These are phyloP conservation scores for Bretschneidera sinensis DNA, from an alignment of 345 rosid genomes.

Conservation along the genomic window DNA sequence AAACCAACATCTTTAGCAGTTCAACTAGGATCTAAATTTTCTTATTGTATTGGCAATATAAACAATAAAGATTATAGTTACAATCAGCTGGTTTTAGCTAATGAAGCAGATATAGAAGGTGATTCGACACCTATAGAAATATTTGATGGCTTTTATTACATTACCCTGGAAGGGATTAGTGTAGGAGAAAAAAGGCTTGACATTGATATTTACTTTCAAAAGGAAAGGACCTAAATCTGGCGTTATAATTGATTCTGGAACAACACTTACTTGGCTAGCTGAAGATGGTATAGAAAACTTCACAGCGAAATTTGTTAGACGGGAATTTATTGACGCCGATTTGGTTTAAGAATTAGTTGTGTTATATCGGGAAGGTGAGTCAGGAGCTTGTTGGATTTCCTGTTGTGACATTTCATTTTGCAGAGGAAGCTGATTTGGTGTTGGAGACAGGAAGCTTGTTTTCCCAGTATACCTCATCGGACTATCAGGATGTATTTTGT, in stretches of 20 bases:
- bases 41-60: constrained; percentile 49
- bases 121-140: constrained; percentile 42
- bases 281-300: too few species aligned
- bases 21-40: constrained; percentile 48
- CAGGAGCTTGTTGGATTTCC: constrained; percentile 54
- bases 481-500: constrained; percentile 35
- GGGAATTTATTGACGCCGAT: too few species aligned
- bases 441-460: constrained; percentile 46
- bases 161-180: constrained; percentile 48
- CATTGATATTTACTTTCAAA: constrained; percentile 27
- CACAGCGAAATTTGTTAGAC: too few species aligned
- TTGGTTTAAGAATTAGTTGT: constrained; percentile 30
- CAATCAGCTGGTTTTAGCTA: constrained; percentile 43
- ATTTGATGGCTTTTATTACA: constrained; percentile 27
- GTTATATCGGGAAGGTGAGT: constrained; percentile 35
- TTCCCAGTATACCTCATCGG: constrained; percentile 21
- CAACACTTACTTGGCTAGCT: too few species aligned
- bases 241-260: too few species aligned
- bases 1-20: constrained; percentile 31
- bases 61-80: constrained; percentile 32
- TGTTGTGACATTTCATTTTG: constrained; percentile 38
- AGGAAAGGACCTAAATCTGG: constrained; percentile 17
- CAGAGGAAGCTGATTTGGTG: constrained; percentile 47
- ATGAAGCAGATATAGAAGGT: constrained; percentile 39
- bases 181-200: constrained; percentile 36